phyloP scores from a whole-genome alignment of 768 basidiomycete genomes.

The Pisolithus orientalis region DNA sequence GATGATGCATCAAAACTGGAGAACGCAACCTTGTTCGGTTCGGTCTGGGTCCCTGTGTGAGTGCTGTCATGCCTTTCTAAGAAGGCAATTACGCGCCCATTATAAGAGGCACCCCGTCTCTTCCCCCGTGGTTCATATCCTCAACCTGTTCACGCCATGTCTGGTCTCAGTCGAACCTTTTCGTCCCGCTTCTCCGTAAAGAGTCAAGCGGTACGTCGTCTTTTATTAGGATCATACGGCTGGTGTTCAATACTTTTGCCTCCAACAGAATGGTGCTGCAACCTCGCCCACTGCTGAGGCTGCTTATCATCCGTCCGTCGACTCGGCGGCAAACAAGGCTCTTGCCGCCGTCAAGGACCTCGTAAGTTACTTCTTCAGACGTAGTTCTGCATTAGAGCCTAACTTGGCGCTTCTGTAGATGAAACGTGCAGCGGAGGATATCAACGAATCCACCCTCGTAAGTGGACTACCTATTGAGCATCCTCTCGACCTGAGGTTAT shows the following conservation, averaged over 20 bases:
- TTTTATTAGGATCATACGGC: background rate
- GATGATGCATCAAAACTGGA: background rate
- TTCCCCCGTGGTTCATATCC: background rate
- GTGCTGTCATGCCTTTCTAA: slow-evolving; percentile 12
- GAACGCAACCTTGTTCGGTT: slow-evolving; percentile 17
- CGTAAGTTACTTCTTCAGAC: slow-evolving; percentile 5
- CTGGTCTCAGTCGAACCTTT: slow-evolving; percentile 22
- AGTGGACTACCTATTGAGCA: background rate
- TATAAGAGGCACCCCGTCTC: slow-evolving; percentile 20
- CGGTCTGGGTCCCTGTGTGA: slow-evolving; percentile 3
- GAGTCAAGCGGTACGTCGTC: slow-evolving; percentile 18
- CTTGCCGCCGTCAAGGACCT: slow-evolving; percentile 24
- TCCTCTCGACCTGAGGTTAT: background rate
- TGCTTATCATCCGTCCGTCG: slow-evolving; percentile 4
- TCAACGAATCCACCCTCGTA: slow-evolving; percentile 23
- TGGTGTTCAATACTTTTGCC: background rate
- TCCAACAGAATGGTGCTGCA: slow-evolving; percentile 3
- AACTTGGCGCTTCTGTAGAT: slow-evolving; percentile 7
- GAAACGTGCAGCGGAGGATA: slow-evolving; percentile 25
- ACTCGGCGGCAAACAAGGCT: slow-evolving; percentile 18
- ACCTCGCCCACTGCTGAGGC: slow-evolving; percentile 11
- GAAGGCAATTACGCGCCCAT: slow-evolving; percentile 4
- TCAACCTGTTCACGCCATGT: slow-evolving; percentile 14
- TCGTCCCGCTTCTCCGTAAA: slow-evolving; percentile 25
- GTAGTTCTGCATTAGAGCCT: background rate